Evolutionary conservation across 768 basidiomycete species (phyloP).

Genomic region (Exsudoporus frostii): DNA sequence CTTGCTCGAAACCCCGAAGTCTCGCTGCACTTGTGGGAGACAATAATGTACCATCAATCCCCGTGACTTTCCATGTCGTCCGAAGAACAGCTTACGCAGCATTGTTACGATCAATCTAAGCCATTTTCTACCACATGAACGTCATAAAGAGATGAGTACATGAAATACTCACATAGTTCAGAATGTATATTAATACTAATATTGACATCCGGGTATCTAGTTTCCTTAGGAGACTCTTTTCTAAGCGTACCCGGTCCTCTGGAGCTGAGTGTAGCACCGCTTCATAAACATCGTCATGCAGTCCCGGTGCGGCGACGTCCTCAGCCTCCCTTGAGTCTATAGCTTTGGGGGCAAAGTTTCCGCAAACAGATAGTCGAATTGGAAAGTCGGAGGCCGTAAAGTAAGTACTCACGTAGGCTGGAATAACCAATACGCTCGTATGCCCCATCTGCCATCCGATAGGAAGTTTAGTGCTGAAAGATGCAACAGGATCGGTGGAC

Average conservation of each 20-base stretch:
- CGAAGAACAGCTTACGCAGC: constrained; percentile 45
- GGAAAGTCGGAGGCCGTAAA: neutral
- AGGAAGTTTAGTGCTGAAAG: neutral
- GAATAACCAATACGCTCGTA: constrained; percentile 9
- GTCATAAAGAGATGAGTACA: neutral
- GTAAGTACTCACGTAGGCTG: constrained; percentile 16
- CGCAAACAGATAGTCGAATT: neutral
- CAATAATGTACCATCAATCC: neutral
- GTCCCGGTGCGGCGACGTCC: neutral
- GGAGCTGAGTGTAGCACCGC: neutral
- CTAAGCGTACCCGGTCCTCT: constrained; percentile 34
- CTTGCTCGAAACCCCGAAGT: constrained; percentile 66
- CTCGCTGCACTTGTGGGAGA: constrained; percentile 56
- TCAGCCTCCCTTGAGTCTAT: constrained; percentile 9
- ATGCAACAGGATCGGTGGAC: neutral
- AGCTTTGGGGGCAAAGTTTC: neutral
- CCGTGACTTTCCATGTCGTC: neutral
- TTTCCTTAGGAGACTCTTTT: constrained; percentile 40
- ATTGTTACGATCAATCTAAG: constrained; percentile 69
- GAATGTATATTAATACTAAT: constrained; percentile 33
- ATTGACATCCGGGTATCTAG: constrained; percentile 36
- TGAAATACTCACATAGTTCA: constrained; percentile 32
- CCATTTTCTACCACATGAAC: neutral
- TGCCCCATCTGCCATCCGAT: constrained; percentile 8
- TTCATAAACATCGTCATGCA: neutral